Evolutionary conservation across 768 basidiomycete species (phyloP), one percentile per base, ranked within the genome.

Genomic region (Leccinum variicolor): DNA sequence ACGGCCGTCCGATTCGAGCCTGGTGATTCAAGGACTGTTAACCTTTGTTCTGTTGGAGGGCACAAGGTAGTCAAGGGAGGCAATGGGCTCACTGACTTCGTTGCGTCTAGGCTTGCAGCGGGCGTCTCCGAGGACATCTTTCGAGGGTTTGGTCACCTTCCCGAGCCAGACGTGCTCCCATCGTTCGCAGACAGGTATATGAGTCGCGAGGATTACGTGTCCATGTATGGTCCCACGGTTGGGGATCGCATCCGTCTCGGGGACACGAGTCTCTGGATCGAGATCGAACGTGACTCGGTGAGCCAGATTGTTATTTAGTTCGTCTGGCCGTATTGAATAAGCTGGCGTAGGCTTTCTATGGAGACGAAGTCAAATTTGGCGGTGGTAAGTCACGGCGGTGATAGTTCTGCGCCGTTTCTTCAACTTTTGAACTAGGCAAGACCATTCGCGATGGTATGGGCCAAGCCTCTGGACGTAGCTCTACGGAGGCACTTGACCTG

Each of bases 1-100:
- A 98, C 94, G 0, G 95, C 97, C 6, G 91, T 97, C 6, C 85
- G 97, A 31, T 98, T 99, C 70, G 97, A 99, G 69, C 96, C 97
- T 0, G 93, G 94, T 2, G 93, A 96, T 64, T 69, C 73, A 39
- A 94, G 93, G 75, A 85, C 92, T 0, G 90, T 98, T 41, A 83
- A 82, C 0, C 83, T 98, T 7, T 90, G 91, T 58, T 72, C 83
- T 21, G 89, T 97, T 48, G 88, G 82, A 15, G 97, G 96, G 0
- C 71, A 75, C 1, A 81, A 82, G 64, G 71, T 83, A 34, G 83
- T 94, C 43, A 83, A 85, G 3, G 97, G 96, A 5, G 92, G 94
- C 1, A 94, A 94, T 65, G 70, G 75, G 1, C 74, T 95, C n/a
- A 66, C 60, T 5, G 53, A 49, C 14, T 26, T 58, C 29, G 15